A percentile compares a stretch with the other conserved stretches of the same genome.
Conservation (phyloP, 768 basidiomycete genomes). For the Naganishia onofrii region DNA sequence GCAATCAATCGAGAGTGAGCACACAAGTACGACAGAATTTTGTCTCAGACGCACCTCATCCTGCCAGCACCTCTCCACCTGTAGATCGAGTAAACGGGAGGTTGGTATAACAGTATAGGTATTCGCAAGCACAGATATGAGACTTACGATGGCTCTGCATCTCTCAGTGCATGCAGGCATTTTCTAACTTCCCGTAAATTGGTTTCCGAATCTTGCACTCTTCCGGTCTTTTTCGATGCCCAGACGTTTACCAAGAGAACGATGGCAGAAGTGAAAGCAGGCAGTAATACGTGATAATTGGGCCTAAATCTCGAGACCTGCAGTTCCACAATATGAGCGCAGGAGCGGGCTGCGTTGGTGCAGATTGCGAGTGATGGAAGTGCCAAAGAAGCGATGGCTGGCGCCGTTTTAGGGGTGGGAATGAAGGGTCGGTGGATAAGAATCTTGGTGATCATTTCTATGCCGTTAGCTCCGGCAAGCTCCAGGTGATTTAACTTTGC, state of each 20-base stretch:
- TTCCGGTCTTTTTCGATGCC: constrained; percentile 60
- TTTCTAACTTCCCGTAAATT: constrained; percentile 64
- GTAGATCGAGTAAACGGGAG: background rate
- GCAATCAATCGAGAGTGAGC: background rate
- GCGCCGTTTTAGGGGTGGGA: constrained; percentile 61
- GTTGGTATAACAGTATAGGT: background rate
- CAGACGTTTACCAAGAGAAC: constrained; percentile 67
- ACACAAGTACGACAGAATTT: no score
- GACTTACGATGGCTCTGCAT: constrained; percentile 49
- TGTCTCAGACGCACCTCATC: constrained; percentile 27
- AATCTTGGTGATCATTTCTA: constrained; percentile 58
- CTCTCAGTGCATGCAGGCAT: constrained; percentile 60
- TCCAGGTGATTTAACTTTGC: background rate
- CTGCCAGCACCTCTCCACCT: constrained; percentile 50
- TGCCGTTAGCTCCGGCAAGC: background rate
- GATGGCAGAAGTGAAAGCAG: constrained; percentile 58
- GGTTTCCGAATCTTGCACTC: constrained; percentile 55
- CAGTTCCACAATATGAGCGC: constrained; percentile 67
- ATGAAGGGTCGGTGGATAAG: constrained; percentile 76
- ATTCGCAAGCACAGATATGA: background rate
- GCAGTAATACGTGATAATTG: constrained; percentile 35
- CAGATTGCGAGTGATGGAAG: constrained; percentile 73
- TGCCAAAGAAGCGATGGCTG: constrained; percentile 52
- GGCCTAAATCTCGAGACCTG: constrained; percentile 48
- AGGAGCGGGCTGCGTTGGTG: constrained; percentile 77